Evolutionary conservation across 352 stramenopile species (phyloP).

Genomic region (Phytophthora pluvialis): DNA sequence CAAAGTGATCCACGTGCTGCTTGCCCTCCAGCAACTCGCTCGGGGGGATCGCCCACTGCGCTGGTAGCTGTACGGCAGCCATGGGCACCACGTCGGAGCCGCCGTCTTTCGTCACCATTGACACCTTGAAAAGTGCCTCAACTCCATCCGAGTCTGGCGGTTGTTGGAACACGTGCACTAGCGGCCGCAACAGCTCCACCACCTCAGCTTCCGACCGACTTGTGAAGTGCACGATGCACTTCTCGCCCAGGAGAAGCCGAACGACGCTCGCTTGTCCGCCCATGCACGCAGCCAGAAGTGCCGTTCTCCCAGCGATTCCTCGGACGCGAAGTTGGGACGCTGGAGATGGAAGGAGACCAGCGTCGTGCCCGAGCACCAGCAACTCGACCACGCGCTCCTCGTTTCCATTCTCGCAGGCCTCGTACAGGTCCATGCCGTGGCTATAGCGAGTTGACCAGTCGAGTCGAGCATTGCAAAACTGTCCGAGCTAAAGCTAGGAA

Average conservation of each 20-base stretch:
- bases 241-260: slow-evolving; percentile 67
- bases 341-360: slow-evolving; percentile 7
- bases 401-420: slow-evolving; percentile 85
- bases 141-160: neutral
- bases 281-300: slow-evolving; percentile 72
- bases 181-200: slow-evolving; percentile 44
- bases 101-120: slow-evolving; percentile 54
- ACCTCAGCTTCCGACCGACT: slow-evolving; percentile 56
- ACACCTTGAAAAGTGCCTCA: slow-evolving; percentile 45
- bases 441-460: slow-evolving; percentile 6
- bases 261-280: slow-evolving; percentile 69
- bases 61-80: slow-evolving; percentile 55
- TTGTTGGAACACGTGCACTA: slow-evolving; percentile 29
- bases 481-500: neutral
- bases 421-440: slow-evolving; percentile 72
- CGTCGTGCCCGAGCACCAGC: slow-evolving; percentile 49
- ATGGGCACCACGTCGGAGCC: slow-evolving; percentile 47
- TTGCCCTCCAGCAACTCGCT: slow-evolving; percentile 57
- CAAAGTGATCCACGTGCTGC: slow-evolving; percentile 74
- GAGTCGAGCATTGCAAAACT: slow-evolving; percentile 17
- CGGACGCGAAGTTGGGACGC: slow-evolving; percentile 30
- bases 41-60: slow-evolving; percentile 39
- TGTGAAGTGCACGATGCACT: slow-evolving; percentile 69
- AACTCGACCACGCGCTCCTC: slow-evolving; percentile 84
- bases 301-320: slow-evolving; percentile 62